phyloP scores from a whole-genome alignment of 2,329 filamentous ascomycete species.

The Neopestalotiopsis sp. region DNA sequence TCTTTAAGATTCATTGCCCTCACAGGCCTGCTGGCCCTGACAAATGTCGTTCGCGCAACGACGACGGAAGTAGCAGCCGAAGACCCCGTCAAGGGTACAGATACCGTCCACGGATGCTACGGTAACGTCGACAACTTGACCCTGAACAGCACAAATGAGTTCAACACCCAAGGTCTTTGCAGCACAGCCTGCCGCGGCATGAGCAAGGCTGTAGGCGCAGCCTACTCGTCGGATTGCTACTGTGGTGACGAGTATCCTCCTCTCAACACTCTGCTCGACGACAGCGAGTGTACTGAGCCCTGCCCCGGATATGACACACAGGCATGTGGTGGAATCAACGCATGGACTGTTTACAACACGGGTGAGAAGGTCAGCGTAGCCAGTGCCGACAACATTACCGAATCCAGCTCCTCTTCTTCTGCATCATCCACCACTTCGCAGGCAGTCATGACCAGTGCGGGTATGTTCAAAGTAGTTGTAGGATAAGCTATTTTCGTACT shows the following conservation, averaged over 20 bases:
- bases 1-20: constrained; percentile 33
- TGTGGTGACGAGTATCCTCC: constrained; percentile 76
- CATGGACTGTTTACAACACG: constrained; percentile 57
- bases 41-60: constrained; percentile 27
- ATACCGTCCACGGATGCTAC: constrained; percentile 59
- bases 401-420: constrained; percentile 38
- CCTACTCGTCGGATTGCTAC: constrained; percentile 69
- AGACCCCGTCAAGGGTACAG: constrained; percentile 41
- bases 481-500: background rate
- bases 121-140: constrained; percentile 46
- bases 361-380: constrained; percentile 49
- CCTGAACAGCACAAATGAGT: constrained; percentile 30
- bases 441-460: constrained; percentile 21
- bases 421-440: constrained; percentile 29
- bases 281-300: constrained; percentile 65
- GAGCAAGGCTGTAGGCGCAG: constrained; percentile 64
- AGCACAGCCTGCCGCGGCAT: constrained; percentile 44
- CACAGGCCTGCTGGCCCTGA: constrained; percentile 33
- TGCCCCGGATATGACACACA: constrained; percentile 70
- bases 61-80: constrained; percentile 40
- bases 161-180: constrained; percentile 51
- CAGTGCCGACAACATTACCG: constrained; percentile 31
- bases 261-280: constrained; percentile 55
- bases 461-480: background rate
- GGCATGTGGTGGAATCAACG: constrained; percentile 61